Base-by-base conservation (phyloP, 441 rosid genomes). In the Hypseocharis bilobata region DNA sequence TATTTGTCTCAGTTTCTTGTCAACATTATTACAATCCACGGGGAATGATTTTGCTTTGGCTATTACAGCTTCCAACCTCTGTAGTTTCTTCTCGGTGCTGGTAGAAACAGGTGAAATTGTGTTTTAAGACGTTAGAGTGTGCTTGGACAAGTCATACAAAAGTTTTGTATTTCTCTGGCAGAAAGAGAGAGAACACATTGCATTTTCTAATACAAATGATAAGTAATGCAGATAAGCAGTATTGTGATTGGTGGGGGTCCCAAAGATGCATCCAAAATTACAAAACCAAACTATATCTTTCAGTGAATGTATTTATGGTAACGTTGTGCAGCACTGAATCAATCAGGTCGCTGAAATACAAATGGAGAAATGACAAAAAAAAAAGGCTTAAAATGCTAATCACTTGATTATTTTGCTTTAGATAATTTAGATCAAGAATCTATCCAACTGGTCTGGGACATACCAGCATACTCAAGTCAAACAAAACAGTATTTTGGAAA, bases 1-100 rank as follows among this genome's bases (percentile, higher is more conserved):
- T 70, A 92, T 85, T 81, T 92, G 98, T 71, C 96, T 84, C 80
- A 90, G 49, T 80, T 90, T 93, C 81, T 85, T 93, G 87, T 87
- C 92, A 70, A 93, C 86, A 42, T 90, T 93, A 68, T 83, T 84
- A 69, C 97, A 90, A 56, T 93, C 96, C 5, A 83, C 86, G 17
- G 86, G 81, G 72, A 80, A 77, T 51, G 82, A 73, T 74, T 88
- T 85, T 62, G 97, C 89, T 79, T 73, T 83, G 61, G 86, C 72
- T 78, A 85, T 84, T 72, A 84, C 81, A 84, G 78, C 84, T 74
- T 85, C 84, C 86, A 87, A 84, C 77, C 65, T 87, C 72, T 73
- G 72, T 28, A 81, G 65, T 73, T 83, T 93, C 74, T 76, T 77
- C 61, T 69, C 80, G 70, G 85, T 87, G 74, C 98, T 93, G 81